These are phyloP conservation scores for Chytriomyces sp. DNA, from an alignment of 192 early-diverging fungal species.

Conservation along the genomic window DNA sequence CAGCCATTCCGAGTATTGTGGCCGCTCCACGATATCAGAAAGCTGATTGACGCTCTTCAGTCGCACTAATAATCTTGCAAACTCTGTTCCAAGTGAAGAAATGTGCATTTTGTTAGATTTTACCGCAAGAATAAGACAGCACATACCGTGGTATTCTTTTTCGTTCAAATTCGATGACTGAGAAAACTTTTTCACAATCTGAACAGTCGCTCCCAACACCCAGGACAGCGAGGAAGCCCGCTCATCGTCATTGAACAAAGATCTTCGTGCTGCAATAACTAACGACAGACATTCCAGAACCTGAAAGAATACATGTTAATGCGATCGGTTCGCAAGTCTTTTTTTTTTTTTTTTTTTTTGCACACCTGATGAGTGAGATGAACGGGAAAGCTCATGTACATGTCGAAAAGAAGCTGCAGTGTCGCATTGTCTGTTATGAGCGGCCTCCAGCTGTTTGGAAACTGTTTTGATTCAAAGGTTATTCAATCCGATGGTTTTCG, in stretches of 20 bases:
- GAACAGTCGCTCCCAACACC: slow-evolving; percentile 71
- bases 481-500: slow-evolving; percentile 11
- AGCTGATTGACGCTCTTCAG: slow-evolving; percentile 83
- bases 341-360: background rate
- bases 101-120: slow-evolving; percentile 60
- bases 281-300: slow-evolving; percentile 83
- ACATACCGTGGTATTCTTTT: slow-evolving; percentile 72
- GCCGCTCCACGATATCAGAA: slow-evolving; percentile 76
- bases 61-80: slow-evolving; percentile 80
- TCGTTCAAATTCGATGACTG: slow-evolving; percentile 67
- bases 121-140: slow-evolving; percentile 45
- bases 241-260: slow-evolving; percentile 81
- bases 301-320: slow-evolving; percentile 24
- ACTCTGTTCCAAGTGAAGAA: slow-evolving; percentile 52
- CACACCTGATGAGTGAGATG: slow-evolving; percentile 59
- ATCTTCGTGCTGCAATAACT: slow-evolving; percentile 80
- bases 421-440: slow-evolving; percentile 74
- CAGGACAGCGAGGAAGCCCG: slow-evolving; percentile 70
- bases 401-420: slow-evolving; percentile 72
- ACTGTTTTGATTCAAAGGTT: slow-evolving; percentile 50
- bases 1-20: slow-evolving; percentile 72
- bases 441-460: slow-evolving; percentile 80
- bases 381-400: slow-evolving; percentile 63
- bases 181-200: slow-evolving; percentile 65
- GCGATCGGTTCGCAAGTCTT: background rate